Evolutionary conservation across 208 protist species (phyloP), one percentile per base, ranked within the genome.

Genomic region (Trichomonas vaginalis): DNA sequence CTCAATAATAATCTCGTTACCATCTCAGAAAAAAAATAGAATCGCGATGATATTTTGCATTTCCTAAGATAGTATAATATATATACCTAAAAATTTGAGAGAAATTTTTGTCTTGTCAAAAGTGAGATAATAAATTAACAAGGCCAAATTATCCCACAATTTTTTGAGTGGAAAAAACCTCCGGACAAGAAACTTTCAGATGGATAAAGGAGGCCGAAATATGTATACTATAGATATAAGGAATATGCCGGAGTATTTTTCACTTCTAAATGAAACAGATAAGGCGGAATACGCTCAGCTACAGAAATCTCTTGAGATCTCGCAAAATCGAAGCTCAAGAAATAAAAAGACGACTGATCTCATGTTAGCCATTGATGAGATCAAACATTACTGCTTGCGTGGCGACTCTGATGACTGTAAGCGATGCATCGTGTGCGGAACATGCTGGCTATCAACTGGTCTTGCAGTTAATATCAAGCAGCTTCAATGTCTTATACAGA

Each of bases 391-490:
- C 45, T 35, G n/a, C 21, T 10, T 92, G 27, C 23, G 45, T 39
- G 86, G 86, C 15, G 86, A 92, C 37, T 92, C 86, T 45, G 86
- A 45, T 15, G 86, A 92, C 37, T 42, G n/a, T 14, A 92, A 92
- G 12, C 39, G 86, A n/a, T 92, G 45, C 35, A 42, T 92, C 39
- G 86, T 92, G 0, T 92, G 86, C 51, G 86, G 86, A 37, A 92
- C 45, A 40, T 48, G 42, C 27, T 92, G 86, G 86, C 86, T 92
- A 51, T 9, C 17, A 32, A 15, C 40, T 27, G 86, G n/a, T n/a
- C 42, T 92, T 51, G 86, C 86, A 51, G 46, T 92, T 14, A 92
- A 92, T 92, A 92, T 45, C 51, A 42, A 92, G 42, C 86, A 92
- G n/a, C 45, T 92, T 40, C 15, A 45, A 23, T 51, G 15, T 10